These are phyloP conservation scores for Fusarium nisikadoi DNA, from an alignment of 2,329 filamentous ascomycete species.

Conservation along the genomic window DNA sequence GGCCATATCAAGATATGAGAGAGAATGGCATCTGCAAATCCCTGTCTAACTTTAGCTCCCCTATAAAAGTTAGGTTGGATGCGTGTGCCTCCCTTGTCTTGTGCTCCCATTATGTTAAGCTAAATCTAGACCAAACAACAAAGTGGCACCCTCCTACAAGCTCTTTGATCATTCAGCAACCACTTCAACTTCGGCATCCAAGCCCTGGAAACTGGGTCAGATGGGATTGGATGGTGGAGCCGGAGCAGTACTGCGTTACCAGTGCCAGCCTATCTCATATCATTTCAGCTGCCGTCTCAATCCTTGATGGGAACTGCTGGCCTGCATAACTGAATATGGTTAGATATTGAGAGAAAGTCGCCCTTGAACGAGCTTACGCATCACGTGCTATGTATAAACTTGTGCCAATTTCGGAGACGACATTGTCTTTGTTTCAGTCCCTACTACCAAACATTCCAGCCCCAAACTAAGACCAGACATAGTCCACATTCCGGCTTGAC, in stretches of 20 bases:
- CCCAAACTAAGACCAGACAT: slow-evolving; percentile 25
- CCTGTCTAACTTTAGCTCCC: slow-evolving; percentile 4
- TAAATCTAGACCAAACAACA: slow-evolving; percentile 31
- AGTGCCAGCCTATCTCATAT: slow-evolving; percentile 21
- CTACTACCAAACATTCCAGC: slow-evolving; percentile 48
- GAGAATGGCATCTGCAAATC: slow-evolving; percentile 32
- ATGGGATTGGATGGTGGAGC: slow-evolving; percentile 4
- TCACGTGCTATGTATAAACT: slow-evolving; percentile 41
- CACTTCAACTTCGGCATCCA: slow-evolving; percentile 8
- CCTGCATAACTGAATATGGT: slow-evolving; percentile 6
- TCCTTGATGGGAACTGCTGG: slow-evolving; percentile 13
- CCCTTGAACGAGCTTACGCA: slow-evolving; percentile 12
- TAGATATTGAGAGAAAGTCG: neutral
- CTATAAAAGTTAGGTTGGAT: neutral
- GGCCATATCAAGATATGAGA: slow-evolving; percentile 16
- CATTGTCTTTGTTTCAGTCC: slow-evolving; percentile 53
- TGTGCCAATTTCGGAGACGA: slow-evolving; percentile 41
- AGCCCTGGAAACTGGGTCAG: neutral
- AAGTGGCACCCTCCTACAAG: slow-evolving; percentile 28
- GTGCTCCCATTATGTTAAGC: slow-evolving; percentile 17
- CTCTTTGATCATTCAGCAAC: slow-evolving; percentile 29
- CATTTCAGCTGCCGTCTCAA: slow-evolving; percentile 25
- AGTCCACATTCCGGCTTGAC: slow-evolving; percentile 36
- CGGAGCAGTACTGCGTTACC: slow-evolving; percentile 13
- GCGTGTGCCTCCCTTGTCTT: slow-evolving; percentile 31